These are phyloP conservation scores for Daldinia vernicosa DNA, from an alignment of 495 filamentous ascomycete genomes.

Conservation along the genomic window DNA sequence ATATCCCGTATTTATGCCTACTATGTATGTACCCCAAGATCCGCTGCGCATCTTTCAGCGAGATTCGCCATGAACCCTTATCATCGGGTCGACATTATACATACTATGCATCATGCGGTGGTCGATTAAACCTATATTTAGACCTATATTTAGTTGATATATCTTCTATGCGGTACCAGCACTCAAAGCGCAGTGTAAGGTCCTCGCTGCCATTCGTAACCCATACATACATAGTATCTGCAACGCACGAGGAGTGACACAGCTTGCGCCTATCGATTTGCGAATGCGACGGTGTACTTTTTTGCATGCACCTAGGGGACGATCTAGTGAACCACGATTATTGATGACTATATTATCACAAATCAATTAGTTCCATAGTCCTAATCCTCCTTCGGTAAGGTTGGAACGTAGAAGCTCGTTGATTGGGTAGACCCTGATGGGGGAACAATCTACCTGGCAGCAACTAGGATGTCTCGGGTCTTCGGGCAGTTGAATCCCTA, in stretches of 20 bases:
- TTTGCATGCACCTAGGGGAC: constrained; percentile 13
- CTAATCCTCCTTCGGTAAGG: constrained; percentile 36
- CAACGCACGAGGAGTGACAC: neutral
- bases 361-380: constrained; percentile 29
- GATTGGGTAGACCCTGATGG: constrained; percentile 30
- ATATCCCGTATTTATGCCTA: constrained; percentile 13
- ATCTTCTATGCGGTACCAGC: neutral
- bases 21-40: no score
- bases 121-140: neutral
- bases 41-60: neutral
- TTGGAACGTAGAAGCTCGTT: constrained; percentile 9
- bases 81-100: neutral
- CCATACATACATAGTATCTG: no score
- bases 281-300: constrained; percentile 14
- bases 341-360: constrained; percentile 40
- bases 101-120: neutral
- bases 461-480: constrained; percentile 31
- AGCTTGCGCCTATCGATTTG: constrained; percentile 8
- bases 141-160: constrained; percentile 1
- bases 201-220: neutral
- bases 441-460: constrained; percentile 27
- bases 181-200: neutral
- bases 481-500: constrained; percentile 37
- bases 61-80: neutral
- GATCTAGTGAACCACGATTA: constrained; percentile 22